These are phyloP conservation scores for Penicillium lagena DNA, from an alignment of 495 filamentous ascomycete genomes.

Conservation along the genomic window DNA sequence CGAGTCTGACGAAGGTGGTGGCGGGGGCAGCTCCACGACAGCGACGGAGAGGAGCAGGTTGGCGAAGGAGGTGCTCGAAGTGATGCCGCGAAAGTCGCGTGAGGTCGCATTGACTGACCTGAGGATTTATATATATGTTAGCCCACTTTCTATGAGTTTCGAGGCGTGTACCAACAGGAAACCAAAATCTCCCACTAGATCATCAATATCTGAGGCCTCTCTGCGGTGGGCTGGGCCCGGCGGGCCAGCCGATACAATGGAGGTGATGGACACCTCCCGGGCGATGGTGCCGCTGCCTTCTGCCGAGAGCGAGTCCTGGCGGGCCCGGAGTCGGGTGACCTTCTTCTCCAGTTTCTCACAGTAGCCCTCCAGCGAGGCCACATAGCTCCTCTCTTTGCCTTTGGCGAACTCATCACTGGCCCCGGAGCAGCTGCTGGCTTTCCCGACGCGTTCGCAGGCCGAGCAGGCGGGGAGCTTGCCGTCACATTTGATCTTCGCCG, in stretches of 20 bases:
- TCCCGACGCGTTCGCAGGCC: constrained; percentile 81
- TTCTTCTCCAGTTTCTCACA: constrained; percentile 78
- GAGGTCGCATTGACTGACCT: constrained; percentile 90
- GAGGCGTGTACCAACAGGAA: constrained; percentile 51
- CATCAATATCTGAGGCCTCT: constrained; percentile 72
- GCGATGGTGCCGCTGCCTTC: constrained; percentile 49
- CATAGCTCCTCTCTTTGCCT: constrained; percentile 92
- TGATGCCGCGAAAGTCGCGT: constrained; percentile 82
- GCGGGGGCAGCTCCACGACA: constrained; percentile 52
- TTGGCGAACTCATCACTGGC: constrained; percentile 90
- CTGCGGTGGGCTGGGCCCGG: constrained; percentile 30
- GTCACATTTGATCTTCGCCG: constrained; percentile 93
- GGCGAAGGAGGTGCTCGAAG: constrained; percentile 78
- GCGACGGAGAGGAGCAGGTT: constrained; percentile 72
- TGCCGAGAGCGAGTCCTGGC: constrained; percentile 52
- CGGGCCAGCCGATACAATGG: constrained; percentile 32
- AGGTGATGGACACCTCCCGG: constrained; percentile 47
- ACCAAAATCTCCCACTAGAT: constrained; percentile 75
- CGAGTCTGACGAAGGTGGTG: constrained; percentile 45
- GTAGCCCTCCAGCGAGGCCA: constrained; percentile 81
- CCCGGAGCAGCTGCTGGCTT: constrained; percentile 77
- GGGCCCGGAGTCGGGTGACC: constrained; percentile 48
- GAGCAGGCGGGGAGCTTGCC: constrained; percentile 90
- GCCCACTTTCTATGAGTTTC: neutral
- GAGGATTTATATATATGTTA: too few relatives aligned